These are phyloP conservation scores for Podospora tetraspora DNA, from an alignment of 495 filamentous ascomycete genomes.

Conservation along the genomic window DNA sequence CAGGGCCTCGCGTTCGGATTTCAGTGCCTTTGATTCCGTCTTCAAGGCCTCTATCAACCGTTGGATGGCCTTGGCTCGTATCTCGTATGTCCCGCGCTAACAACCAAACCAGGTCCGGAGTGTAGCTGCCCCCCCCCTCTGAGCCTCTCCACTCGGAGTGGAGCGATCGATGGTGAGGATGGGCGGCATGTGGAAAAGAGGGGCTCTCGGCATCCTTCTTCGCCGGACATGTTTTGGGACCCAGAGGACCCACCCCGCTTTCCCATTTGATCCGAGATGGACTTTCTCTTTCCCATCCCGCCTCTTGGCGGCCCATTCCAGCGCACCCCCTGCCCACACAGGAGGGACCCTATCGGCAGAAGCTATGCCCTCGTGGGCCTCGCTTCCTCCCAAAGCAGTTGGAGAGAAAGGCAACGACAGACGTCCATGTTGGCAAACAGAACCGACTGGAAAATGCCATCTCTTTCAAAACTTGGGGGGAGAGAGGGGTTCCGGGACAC, in stretches of 20 bases:
- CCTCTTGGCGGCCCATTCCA: not conserved
- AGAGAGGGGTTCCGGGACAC: not conserved
- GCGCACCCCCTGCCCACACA: not conserved
- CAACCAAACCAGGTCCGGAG: no score
- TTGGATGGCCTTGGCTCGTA: no score
- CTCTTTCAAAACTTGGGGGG: not conserved
- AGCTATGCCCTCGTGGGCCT: not conserved
- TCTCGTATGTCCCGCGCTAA: no score
- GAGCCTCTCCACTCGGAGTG: no score
- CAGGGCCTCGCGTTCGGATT: no score
- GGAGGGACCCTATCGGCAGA: not conserved
- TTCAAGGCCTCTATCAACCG: no score
- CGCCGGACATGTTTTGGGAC: no score
- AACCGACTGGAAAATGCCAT: not conserved
- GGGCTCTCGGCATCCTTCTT: not conserved
- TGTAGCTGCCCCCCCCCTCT: no score
- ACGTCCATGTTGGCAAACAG: not conserved
- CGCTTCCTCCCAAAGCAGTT: not conserved
- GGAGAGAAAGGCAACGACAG: not conserved
- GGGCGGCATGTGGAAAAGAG: not conserved
- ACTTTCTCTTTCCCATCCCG: not conserved
- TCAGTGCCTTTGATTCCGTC: no score
- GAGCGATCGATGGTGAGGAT: not conserved
- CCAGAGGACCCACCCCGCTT: not conserved
- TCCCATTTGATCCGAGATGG: not conserved